A percentile compares a stretch with the other conserved stretches of the same genome.
Conservation (phyloP, 345 rosid species). For the Camelina laxa region DNA sequence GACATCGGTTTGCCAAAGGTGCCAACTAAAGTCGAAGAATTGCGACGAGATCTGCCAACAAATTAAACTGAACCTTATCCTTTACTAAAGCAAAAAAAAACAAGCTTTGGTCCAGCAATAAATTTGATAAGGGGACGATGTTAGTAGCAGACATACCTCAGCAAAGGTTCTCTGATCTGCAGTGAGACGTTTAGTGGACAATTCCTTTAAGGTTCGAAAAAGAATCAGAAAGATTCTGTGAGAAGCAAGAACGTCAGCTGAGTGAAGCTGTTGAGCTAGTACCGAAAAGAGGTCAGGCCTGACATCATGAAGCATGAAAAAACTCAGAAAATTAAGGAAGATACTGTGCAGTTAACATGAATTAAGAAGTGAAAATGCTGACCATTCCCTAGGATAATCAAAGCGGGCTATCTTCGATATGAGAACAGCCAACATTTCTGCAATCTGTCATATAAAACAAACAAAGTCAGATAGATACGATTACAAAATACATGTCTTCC, state of each 20-base stretch:
- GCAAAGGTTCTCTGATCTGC: slow-evolving; percentile 84
- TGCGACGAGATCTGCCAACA: slow-evolving; percentile 86
- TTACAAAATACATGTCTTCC: neutral
- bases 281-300: slow-evolving; percentile 90
- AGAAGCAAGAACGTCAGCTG: slow-evolving; percentile 81
- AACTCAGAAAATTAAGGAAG: slow-evolving; percentile 27
- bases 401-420: slow-evolving; percentile 91
- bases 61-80: slow-evolving; percentile 39
- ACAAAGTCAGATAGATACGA: slow-evolving; percentile 18
- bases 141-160: slow-evolving; percentile 57
- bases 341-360: slow-evolving; percentile 1
- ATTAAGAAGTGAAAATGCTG: slow-evolving; percentile 25
- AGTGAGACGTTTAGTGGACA: slow-evolving; percentile 91
- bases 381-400: slow-evolving; percentile 93
- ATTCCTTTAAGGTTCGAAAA: slow-evolving; percentile 86
- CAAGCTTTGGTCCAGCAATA: slow-evolving; percentile 20
- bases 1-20: slow-evolving; percentile 94
- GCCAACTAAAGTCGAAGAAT: slow-evolving; percentile 85
- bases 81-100: slow-evolving; percentile 36
- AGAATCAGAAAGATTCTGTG: slow-evolving; percentile 92
- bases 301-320: slow-evolving; percentile 42
- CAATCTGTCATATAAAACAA: slow-evolving; percentile 58
- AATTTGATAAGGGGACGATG: slow-evolving; percentile 4
- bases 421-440: slow-evolving; percentile 82
- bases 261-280: slow-evolving; percentile 81